Base-by-base conservation (phyloP, 2,329 filamentous ascomycete species). In the Lasiodiplodia theobromae region DNA sequence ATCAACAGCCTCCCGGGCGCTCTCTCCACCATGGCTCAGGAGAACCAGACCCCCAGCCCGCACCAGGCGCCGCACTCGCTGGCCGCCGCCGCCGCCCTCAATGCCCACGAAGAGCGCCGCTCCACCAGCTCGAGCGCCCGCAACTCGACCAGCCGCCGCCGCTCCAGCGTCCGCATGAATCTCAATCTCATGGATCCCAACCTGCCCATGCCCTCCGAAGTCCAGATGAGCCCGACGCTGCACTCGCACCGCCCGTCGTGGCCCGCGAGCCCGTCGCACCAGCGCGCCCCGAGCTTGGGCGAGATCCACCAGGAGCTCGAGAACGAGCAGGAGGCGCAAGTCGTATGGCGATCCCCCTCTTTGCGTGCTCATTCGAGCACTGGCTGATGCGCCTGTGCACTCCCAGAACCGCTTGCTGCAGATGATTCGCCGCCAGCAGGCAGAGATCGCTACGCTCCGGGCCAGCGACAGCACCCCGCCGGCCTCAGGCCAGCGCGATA, bases 251-350 rank as follows among this genome's bases (percentile, higher is more conserved):
- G 63, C 12, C 71, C 73, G 25, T 57, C 58, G n/a, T 78, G 74
- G 74, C 85, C 69, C 75, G 82, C 68, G 40, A 87, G 89, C 72
- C 86, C 88, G 18, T 86, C 88, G 72, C 90, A 92, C 74, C 86
- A 88, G 72, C 85, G 91, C 60, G 82, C 89, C 0, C 91, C 91
- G 2, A 93, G 91, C 76, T 79, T 94, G 70, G 91, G 91, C 21
- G 91, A 93, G 78, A 86, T 94, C 52, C 91, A 94, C 73, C 91
- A 94, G 76, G 90, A 93, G 79, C 84, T 94, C 1, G 91, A 94
- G 78, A 91, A 89, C 66, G 91, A 94, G 80, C 91, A 93, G 77
- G 91, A 94, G 75, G 90, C 88, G 28, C 91, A 93, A 79, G 91
- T 94, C 71, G 89, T 91, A 82, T 63, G 87, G 80, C 38, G 11